Evolutionary conservation across 164 flowering plant genomes (phyloP), one percentile per base, ranked within the genome.

Genomic region (Malania oleifera): DNA sequence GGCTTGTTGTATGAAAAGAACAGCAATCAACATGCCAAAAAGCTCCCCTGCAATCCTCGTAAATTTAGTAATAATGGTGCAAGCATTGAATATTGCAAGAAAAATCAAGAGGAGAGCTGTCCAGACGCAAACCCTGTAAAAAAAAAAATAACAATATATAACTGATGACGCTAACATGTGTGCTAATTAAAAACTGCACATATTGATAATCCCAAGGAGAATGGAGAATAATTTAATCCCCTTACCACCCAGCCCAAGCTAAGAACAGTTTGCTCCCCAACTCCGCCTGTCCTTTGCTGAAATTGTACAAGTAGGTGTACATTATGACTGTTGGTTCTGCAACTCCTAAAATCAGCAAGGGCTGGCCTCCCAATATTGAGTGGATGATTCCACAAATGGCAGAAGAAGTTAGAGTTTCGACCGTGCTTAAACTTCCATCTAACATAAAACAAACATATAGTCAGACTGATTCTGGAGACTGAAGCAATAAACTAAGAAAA

Each of bases 261-360:
- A 80, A 62, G 69, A 70, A 82, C 35, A 82, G 66, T 18, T 71
- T 69, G 17, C 12, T 35, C 12, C 82, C 87, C 19, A 80, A 47
- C 26, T 70, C 77, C 18, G 48, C 34, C 55, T 60, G 69, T 29
- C 57, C 66, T 63, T 76, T 80, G 15, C 69, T 14, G 53, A 82
- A 80, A 49, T 18, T 82, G 68, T 74, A 80, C 63, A 82, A 53
- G 53, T 77, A 82, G 8, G 75, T 61, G 61, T 83, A 83, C 88
- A 83, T 83, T 31, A 83, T 77, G 35, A 83, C 75, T 2, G 85
- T 83, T n/a, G 85, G 88, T 67, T 83, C 88, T 31, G 88, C 85
- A 35, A 83, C 88, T 44, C 88, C 88, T 23, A 79, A 29, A 37
- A 80, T 79, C 73, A 83, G 39, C 62, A 80, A 14, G 2, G 88